These are phyloP conservation scores for Gynochthodes officinalis DNA, from an alignment of 257 asterid genomes.

Conservation along the genomic window DNA sequence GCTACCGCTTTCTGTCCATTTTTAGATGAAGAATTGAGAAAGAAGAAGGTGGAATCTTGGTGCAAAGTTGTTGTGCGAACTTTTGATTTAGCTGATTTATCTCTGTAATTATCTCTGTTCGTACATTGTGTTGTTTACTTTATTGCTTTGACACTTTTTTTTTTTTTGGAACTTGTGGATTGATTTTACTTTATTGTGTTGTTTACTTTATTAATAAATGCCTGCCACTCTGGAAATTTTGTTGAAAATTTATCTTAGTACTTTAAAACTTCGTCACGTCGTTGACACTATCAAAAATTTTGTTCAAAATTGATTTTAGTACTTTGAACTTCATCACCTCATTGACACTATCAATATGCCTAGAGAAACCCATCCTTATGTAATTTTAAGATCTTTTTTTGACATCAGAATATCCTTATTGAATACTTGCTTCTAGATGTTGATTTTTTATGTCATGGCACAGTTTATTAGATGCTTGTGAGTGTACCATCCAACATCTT, in stretches of 20 bases:
- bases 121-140: too few relatives aligned
- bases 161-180: background rate
- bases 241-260: too few relatives aligned
- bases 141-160: background rate
- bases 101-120: background rate
- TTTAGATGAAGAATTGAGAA: conserved; percentile 52
- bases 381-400: background rate
- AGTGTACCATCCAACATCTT: too few relatives aligned
- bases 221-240: background rate
- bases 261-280: too few relatives aligned
- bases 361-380: background rate
- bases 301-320: too few relatives aligned
- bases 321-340: background rate
- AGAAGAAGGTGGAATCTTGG: conserved; percentile 83
- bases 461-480: too few relatives aligned
- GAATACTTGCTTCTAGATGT: too few relatives aligned
- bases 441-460: too few relatives aligned
- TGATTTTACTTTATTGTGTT: too few relatives aligned
- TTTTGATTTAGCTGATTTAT: conserved; percentile 77
- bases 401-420: too few relatives aligned
- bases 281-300: too few relatives aligned
- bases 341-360: background rate
- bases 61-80: conserved; percentile 77
- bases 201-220: background rate
- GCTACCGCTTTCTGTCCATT: conserved; percentile 50